Percentiles rank a stretch among this genome's conserved stretches.
phyloP scores from a whole-genome alignment of 495 filamentous ascomycete species.

The Aspergillus baeticus region DNA sequence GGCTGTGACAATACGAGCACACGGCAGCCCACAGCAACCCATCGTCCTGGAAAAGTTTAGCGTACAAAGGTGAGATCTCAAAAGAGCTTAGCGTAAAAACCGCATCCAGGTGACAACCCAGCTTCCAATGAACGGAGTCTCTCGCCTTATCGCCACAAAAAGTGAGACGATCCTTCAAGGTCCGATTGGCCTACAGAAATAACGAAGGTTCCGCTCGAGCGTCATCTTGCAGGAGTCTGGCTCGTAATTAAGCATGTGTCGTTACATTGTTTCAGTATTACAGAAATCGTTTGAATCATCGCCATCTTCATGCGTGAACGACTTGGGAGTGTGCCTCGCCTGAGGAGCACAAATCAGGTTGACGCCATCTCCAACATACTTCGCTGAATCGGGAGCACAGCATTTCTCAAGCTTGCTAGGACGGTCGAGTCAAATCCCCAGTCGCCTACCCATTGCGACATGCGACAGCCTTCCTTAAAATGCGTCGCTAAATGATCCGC shows the following conservation, averaged over 20 bases:
- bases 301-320: neutral
- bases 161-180: neutral
- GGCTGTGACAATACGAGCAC: constrained; percentile 12
- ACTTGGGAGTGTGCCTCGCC: neutral
- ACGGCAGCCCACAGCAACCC: constrained; percentile 3
- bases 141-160: constrained; percentile 11
- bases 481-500: constrained; percentile 66
- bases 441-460: constrained; percentile 71
- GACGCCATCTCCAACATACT: neutral
- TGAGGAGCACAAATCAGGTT: neutral
- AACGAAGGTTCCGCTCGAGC: constrained; percentile 1
- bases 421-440: constrained; percentile 66
- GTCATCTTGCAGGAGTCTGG: constrained; percentile 6
- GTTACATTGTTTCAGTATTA: constrained; percentile 8
- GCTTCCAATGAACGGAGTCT: constrained; percentile 8
- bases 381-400: constrained; percentile 20
- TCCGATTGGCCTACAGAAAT: constrained; percentile 14
- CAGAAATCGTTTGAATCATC: neutral
- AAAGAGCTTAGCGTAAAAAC: neutral
- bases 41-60: neutral
- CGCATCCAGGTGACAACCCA: constrained; percentile 15
- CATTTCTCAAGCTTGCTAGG: constrained; percentile 60
- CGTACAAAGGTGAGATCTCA: neutral
- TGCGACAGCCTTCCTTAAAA: constrained; percentile 64
- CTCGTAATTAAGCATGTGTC: constrained; percentile 5